phyloP scores from a whole-genome alignment of 1,139 yeast species.

The Nadsonia starkeyi-henricii region DNA sequence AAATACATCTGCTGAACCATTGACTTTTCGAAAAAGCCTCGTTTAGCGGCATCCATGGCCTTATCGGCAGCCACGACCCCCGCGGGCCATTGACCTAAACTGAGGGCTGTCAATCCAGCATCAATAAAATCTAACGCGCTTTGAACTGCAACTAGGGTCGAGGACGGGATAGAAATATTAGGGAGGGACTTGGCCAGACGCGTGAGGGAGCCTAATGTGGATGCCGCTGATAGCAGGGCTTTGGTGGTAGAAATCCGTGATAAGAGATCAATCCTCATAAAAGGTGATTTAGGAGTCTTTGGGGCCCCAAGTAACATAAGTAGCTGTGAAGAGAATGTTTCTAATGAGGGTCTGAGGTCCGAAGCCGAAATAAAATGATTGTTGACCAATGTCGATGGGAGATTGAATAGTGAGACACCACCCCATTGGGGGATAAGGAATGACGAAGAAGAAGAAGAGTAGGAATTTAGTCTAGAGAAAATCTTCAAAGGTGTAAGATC shows the following conservation, averaged over 20 bases:
- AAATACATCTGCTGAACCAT: constrained; percentile 92
- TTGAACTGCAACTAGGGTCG: constrained; percentile 38
- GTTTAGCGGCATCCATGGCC: constrained; percentile 46
- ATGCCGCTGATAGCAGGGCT: constrained; percentile 36
- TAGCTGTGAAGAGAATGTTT: constrained; percentile 61
- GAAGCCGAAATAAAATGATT: constrained; percentile 23
- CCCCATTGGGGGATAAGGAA: constrained; percentile 92
- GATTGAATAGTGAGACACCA: constrained; percentile 24
- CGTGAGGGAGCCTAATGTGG: constrained; percentile 55
- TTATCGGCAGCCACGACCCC: constrained; percentile 38
- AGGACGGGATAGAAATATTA: constrained; percentile 69
- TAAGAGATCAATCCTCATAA: constrained; percentile 50
- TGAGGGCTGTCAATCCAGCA: constrained; percentile 22
- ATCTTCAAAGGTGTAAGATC: constrained; percentile 30
- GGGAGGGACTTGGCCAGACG: constrained; percentile 54
- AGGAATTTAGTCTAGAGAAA: constrained; percentile 17
- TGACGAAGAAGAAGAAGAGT: constrained; percentile 39
- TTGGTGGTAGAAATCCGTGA: constrained; percentile 43
- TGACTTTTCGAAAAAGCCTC: constrained; percentile 81
- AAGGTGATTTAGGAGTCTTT: constrained; percentile 38
- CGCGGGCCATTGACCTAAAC: constrained; percentile 25
- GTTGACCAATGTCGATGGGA: constrained; percentile 8
- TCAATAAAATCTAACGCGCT: constrained; percentile 28
- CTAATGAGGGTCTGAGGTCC: constrained; percentile 46
- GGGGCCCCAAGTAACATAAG: constrained; percentile 63